These are phyloP conservation scores for Aspergillus tubingensis DNA, from an alignment of 2,329 filamentous ascomycete genomes.

Conservation along the genomic window DNA sequence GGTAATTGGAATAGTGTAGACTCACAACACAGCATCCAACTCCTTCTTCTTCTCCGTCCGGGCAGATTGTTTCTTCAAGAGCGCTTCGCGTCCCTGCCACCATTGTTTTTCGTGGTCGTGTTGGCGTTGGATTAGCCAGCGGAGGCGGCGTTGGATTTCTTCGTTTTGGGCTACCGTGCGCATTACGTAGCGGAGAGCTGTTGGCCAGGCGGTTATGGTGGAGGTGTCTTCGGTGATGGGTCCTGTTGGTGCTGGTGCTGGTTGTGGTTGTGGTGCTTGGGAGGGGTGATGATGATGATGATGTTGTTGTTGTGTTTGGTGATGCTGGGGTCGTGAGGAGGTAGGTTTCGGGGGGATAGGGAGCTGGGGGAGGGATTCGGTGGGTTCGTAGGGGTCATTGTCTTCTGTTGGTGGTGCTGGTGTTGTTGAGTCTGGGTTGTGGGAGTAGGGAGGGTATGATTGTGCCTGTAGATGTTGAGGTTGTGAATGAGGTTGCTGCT, in stretches of 20 bases:
- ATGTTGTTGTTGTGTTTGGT: not conserved
- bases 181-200: conserved; percentile 55
- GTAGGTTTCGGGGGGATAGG: not conserved
- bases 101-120: conserved; percentile 64
- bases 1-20: conserved; percentile 8
- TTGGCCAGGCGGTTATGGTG: conserved; percentile 54
- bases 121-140: conserved; percentile 63
- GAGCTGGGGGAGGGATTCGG: not conserved
- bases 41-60: conserved; percentile 56
- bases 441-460: not conserved
- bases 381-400: conserved; percentile 1
- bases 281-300: too few species aligned
- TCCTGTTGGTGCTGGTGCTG: not conserved
- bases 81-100: conserved; percentile 55
- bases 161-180: conserved; percentile 51
- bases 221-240: conserved; percentile 40
- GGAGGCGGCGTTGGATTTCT: conserved; percentile 47
- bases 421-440: not conserved
- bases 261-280: conserved; percentile 13
- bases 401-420: not conserved
- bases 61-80: conserved; percentile 54
- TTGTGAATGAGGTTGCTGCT: not conserved
- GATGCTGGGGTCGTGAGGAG: not conserved
- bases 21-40: conserved; percentile 58
- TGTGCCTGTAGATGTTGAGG: not conserved